Percentiles rank a stretch among this genome's conserved stretches.
phyloP scores from a whole-genome alignment of 345 rosid species.

The Garcia nutans region DNA sequence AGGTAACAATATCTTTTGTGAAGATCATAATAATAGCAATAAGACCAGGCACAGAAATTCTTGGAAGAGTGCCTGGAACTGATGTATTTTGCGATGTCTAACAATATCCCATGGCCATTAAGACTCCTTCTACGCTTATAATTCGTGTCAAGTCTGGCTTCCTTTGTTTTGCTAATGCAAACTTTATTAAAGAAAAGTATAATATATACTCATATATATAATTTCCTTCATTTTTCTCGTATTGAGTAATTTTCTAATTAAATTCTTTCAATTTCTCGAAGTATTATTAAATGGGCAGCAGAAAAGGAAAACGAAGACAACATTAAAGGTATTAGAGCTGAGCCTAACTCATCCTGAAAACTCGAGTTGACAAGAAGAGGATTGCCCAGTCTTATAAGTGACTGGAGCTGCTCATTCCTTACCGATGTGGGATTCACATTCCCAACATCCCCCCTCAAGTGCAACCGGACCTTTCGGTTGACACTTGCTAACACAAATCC shows the following conservation, averaged over 20 bases:
- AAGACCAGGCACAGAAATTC: slow-evolving; percentile 65
- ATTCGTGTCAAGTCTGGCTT: slow-evolving; percentile 69
- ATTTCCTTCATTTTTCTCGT: too few species aligned
- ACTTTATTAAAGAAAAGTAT: slow-evolving; percentile 69
- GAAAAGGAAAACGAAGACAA: slow-evolving; percentile 40
- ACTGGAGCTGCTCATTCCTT: too few species aligned
- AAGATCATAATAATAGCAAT: slow-evolving; percentile 70
- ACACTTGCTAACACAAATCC: too few species aligned
- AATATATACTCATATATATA: too few species aligned
- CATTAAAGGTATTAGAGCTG: too few species aligned
- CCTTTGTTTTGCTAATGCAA: slow-evolving; percentile 91
- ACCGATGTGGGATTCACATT: too few species aligned
- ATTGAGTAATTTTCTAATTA: neutral
- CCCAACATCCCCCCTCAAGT: too few species aligned
- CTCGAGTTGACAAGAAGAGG: too few species aligned
- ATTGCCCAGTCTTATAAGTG: too few species aligned
- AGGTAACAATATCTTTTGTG: slow-evolving; percentile 74
- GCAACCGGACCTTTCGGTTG: too few species aligned
- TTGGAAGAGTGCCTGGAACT: slow-evolving; percentile 68
- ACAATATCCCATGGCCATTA: slow-evolving; percentile 80
- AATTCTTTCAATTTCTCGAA: slow-evolving; percentile 18
- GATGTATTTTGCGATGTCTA: slow-evolving; percentile 52
- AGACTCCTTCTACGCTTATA: slow-evolving; percentile 50
- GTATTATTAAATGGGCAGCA: slow-evolving; percentile 53
- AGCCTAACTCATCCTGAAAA: too few species aligned